Conservation (phyloP, 192 early-diverging fungal genomes). For the Spinellus fusiger region DNA sequence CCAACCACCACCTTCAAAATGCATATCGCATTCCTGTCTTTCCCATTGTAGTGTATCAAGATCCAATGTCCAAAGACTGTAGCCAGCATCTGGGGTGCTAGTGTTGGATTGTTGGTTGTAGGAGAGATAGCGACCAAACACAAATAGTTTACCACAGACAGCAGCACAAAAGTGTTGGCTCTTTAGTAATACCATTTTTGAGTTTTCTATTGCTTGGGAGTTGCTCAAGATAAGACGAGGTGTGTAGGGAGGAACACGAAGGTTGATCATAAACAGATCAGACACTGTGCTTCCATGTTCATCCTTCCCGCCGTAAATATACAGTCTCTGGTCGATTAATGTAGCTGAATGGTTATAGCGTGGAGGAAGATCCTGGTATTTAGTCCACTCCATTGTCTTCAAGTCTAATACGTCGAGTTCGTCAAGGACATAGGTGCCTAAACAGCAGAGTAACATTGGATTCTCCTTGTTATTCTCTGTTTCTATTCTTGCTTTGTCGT, state of each 20-base stretch:
- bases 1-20: conserved; percentile 47
- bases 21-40: conserved; percentile 40
- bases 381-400: conserved; percentile 48
- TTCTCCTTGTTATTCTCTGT: not conserved
- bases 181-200: conserved; percentile 42
- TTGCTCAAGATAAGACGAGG: conserved; percentile 29
- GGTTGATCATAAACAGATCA: conserved; percentile 49
- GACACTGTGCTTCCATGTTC: conserved; percentile 42
- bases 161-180: conserved; percentile 59
- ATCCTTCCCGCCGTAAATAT: conserved; percentile 56
- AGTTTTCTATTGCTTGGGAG: conserved; percentile 20
- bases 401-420: conserved; percentile 54
- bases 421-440: conserved; percentile 47
- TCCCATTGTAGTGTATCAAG: conserved; percentile 52
- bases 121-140: conserved; percentile 45
- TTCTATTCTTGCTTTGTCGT: not conserved
- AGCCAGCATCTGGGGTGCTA: conserved; percentile 18
- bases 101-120: conserved; percentile 10
- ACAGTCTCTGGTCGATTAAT: conserved; percentile 46
- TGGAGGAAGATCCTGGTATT: conserved; percentile 37
- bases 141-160: conserved; percentile 44
- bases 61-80: conserved; percentile 55
- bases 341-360: conserved; percentile 52
- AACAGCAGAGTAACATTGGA: not conserved
- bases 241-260: conserved; percentile 32